A percentile compares a stretch with the other conserved stretches of the same genome.
These are phyloP conservation scores for Rhazya stricta DNA, from an alignment of 257 asterid species.

Conservation along the genomic window DNA sequence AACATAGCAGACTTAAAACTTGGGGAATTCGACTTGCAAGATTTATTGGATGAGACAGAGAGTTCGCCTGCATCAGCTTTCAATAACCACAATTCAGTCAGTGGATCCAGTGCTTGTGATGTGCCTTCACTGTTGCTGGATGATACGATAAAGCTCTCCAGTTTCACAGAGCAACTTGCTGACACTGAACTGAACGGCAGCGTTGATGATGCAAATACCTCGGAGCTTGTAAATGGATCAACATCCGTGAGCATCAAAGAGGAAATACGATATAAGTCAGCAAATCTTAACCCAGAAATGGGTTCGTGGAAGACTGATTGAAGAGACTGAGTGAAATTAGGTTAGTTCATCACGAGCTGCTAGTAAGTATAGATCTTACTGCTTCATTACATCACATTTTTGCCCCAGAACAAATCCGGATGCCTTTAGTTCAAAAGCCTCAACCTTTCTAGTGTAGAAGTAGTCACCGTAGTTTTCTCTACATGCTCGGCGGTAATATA, in stretches of 20 bases:
- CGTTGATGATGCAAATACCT: constrained; percentile 9
- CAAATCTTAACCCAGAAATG: constrained; percentile 52
- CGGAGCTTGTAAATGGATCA: constrained; percentile 23
- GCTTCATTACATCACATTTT: neutral
- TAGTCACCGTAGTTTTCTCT: neutral
- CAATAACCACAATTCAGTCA: constrained; percentile 14
- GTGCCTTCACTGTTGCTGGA: constrained; percentile 20
- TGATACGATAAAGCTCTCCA: constrained; percentile 14
- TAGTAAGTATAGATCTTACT: neutral
- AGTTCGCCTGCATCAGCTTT: constrained; percentile 16
- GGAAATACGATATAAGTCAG: constrained; percentile 13
- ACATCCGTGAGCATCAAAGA: constrained; percentile 15
- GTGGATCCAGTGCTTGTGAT: constrained; percentile 24
- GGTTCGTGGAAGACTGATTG: constrained; percentile 85
- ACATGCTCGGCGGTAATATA: neutral
- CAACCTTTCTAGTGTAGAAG: neutral
- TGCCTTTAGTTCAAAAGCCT: neutral
- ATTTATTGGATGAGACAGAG: constrained; percentile 32
- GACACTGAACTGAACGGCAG: constrained; percentile 28
- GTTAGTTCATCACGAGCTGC: constrained; percentile 23
- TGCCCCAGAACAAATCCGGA: neutral
- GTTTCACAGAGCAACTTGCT: constrained; percentile 12
- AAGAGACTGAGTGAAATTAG: constrained; percentile 52
- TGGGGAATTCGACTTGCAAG: constrained; percentile 24
- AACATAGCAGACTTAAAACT: constrained; percentile 22